Base-by-base conservation (phyloP, 2,329 filamentous ascomycete genomes). In the Colletotrichum neosansevieriae region DNA sequence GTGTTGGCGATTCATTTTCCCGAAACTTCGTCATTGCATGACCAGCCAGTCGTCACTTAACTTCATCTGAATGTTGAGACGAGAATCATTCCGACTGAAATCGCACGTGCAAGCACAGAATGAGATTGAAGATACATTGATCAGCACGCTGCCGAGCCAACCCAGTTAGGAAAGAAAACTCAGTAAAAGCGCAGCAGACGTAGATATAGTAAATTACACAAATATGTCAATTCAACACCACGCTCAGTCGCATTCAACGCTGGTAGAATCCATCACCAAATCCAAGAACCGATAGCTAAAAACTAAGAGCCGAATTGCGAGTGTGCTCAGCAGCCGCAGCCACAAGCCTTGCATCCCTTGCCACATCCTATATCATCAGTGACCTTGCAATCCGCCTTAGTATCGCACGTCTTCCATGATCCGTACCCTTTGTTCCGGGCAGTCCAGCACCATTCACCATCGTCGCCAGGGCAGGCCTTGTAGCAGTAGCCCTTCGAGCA, bases 381-480 rank as follows among this genome's bases (percentile, higher is more conserved):
- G 3, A n/a, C 45, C 45, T 15, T 59, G 57, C 57, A 59, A 19
- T 59, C 57, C 6, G 57, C 44, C 45, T 29, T 59, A 0, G 57
- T 7, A 32, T 45, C n/a, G 19, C 57, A 59, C 11, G 44, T 59
- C 17, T 40, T 36, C 57, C 58, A 62, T 1, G 24, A 44, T 1
- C 58, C 58, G 6, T 21, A 62, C 1, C 58, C 58, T n/a, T 29
- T 15, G 49, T 62, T 62, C 36, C 36, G 21, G 7, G 58, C 58
- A 17, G 58, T 62, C 58, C 49, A 62, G 47, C 58, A 62, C 58
- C 49, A 62, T 7, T 36, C 34, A 5, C 58, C 58, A 5, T 44
- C 13, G 2, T 21, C 58, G 17, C 24, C 58, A 29, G 29, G 7
- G 7, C 58, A 62, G 4, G 47, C 49, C 38, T 53, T 62, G 21